phyloP scores from a whole-genome alignment of 148 eudicot species.

The Camellia sinensis region DNA sequence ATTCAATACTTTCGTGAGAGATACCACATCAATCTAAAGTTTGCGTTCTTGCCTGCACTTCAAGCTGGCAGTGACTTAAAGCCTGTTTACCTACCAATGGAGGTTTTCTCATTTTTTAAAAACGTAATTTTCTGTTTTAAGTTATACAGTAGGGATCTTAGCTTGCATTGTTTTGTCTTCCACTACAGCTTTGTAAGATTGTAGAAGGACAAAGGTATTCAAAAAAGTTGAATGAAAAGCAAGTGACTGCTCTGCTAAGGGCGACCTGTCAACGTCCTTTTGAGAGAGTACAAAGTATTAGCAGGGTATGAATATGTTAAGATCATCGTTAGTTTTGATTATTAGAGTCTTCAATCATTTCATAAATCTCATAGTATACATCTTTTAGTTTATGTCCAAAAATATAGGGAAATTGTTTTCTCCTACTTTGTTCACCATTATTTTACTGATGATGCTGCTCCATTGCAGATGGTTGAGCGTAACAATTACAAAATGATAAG shows the following conservation, averaged over 20 bases:
- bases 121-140: neutral
- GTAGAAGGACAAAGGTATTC: conserved; percentile 58
- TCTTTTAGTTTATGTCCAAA: neutral
- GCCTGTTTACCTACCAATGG: conserved; percentile 70
- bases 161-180: neutral
- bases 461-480: conserved; percentile 46
- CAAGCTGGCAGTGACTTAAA: conserved; percentile 52
- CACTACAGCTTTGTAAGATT: conserved; percentile 48
- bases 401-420: neutral
- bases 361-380: neutral
- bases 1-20: conserved; percentile 47
- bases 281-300: conserved; percentile 47
- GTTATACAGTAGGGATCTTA: neutral
- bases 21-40: conserved; percentile 38
- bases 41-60: conserved; percentile 57
- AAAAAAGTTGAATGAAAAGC: conserved; percentile 62
- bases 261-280: conserved; percentile 82
- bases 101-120: conserved; percentile 46
- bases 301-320: conserved; percentile 29
- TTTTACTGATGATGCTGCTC: neutral
- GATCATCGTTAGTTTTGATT: neutral
- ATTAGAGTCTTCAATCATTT: neutral
- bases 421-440: neutral
- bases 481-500: conserved; percentile 40
- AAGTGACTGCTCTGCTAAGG: conserved; percentile 57